Conservation (phyloP, 176 grass and related monocot species). For the Ampelocalamus luodianensis region DNA sequence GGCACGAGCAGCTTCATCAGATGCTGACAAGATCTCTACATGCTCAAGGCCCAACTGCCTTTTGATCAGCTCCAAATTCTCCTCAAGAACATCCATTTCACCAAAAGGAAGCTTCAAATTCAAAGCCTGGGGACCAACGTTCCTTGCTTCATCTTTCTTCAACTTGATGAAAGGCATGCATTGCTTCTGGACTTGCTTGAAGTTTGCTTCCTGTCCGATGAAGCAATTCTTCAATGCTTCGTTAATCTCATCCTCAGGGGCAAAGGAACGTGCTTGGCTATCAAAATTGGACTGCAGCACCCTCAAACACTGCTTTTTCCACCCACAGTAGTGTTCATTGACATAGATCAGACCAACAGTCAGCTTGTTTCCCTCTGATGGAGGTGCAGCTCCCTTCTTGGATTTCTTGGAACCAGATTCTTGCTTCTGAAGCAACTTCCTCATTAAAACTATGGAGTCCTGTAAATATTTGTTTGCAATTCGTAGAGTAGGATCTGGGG, state of each 20-base stretch:
- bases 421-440: conserved; percentile 70
- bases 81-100: conserved; percentile 63
- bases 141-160: conserved; percentile 61
- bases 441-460: conserved; percentile 67
- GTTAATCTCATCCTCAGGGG: conserved; percentile 61
- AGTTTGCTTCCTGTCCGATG: conserved; percentile 52
- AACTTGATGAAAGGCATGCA: conserved; percentile 85
- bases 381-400: conserved; percentile 55
- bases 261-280: conserved; percentile 41
- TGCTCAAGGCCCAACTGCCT: conserved; percentile 68
- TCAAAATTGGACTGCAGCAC: conserved; percentile 63
- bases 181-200: conserved; percentile 71
- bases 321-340: conserved; percentile 68
- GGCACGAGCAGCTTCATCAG: conserved; percentile 39
- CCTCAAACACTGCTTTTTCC: conserved; percentile 69
- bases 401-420: conserved; percentile 60
- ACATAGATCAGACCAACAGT: conserved; percentile 62
- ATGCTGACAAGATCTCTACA: conserved; percentile 53
- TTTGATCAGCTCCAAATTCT: conserved; percentile 69
- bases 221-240: conserved; percentile 51
- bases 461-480: conserved; percentile 72
- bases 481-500: conserved; percentile 48
- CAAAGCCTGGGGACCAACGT: conserved; percentile 54
- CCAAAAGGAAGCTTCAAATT: conserved; percentile 76
- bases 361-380: conserved; percentile 47